Base-by-base conservation (phyloP, 805 yeast species). In the Nakazawaea ambrosiae region DNA sequence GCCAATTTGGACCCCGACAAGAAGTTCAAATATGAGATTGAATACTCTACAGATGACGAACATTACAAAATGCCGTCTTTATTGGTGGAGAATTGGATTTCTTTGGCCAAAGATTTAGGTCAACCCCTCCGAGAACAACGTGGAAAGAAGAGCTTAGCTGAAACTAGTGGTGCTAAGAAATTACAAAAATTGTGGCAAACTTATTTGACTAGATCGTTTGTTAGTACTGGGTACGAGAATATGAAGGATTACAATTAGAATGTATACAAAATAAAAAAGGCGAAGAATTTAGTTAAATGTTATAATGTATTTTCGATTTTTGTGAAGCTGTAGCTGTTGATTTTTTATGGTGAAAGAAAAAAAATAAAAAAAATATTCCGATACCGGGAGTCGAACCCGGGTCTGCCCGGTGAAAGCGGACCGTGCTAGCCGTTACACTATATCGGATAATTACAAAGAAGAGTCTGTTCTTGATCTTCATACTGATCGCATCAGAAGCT, bases 321-420 rank as follows among this genome's bases (percentile, higher is more conserved):
- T n/a, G n/a, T 28, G 20, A 25, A 7, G 10, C 27, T 33, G 4
- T 31, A 23, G 15, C 23, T 24, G 29, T 24, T 23, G 22, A 4
- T n/a, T 12, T 11, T 26, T n/a, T n/a, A 12, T 11, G 16, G 27
- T 7, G 5, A 32, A 23, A 32, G 15, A 22, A 23, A 23, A 23
- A 23, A 22, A 23, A 23, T 6, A 23, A 51, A 54, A 51, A 49
- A 44, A 41, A 44, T 42, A 42, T 71, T 77, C 84, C 83, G 82
- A 75, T 75, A 70, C 85, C 81, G 84, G 84, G 84, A 76, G 81
- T 78, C 82, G 84, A 78, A 78, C 84, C 83, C 84, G 81, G 79
- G 76, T 69, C 64, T 77, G 80, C 82, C 74, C 82, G 81, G 83
- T 77, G 82, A 78, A 76, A 77, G 82, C 81, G 81, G 74, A 73